Conservation (phyloP, 495 filamentous ascomycete species). For the Lasiosphaeria ovina region DNA sequence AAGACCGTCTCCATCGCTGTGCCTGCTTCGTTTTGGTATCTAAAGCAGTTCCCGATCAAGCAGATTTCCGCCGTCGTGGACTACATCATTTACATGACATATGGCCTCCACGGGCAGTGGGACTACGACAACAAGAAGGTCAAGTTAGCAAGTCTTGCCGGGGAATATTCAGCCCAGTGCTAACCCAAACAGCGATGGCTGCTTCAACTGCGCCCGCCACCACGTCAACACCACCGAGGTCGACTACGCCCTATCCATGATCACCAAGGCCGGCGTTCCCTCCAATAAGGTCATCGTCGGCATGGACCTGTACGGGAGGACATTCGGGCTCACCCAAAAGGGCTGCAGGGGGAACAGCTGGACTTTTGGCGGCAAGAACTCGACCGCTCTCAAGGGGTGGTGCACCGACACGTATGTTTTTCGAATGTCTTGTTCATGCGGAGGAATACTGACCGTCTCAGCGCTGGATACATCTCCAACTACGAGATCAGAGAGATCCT, state of each 20-base stretch:
- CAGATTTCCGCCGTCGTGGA: constrained; percentile 25
- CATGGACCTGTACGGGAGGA: constrained; percentile 38
- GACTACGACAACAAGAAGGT: constrained; percentile 17
- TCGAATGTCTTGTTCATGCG: no score
- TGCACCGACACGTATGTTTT: constrained; percentile 44
- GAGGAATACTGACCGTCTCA: no score
- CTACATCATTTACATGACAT: constrained; percentile 36
- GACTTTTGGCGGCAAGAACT: constrained; percentile 17
- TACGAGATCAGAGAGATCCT: constrained; percentile 37
- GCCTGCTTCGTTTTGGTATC: constrained; percentile 34
- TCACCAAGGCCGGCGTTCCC: constrained; percentile 51
- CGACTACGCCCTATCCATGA: constrained; percentile 39
- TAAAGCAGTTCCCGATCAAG: constrained; percentile 28
- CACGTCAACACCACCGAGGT: constrained; percentile 48
- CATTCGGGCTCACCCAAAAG: constrained; percentile 28
- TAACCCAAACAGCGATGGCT: background rate
- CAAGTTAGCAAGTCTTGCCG: constrained; percentile 27
- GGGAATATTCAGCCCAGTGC: constrained; percentile 14
- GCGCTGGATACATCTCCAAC: constrained; percentile 35
- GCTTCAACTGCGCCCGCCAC: constrained; percentile 39
- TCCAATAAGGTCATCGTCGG: constrained; percentile 41
- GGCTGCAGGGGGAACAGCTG: constrained; percentile 17
- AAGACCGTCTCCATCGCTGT: constrained; percentile 31
- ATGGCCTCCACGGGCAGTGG: constrained; percentile 31
- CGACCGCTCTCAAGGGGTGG: constrained; percentile 24